Evolutionary conservation across 441 rosid genomes (phyloP).

Genomic region (Flueggea neowawraea): DNA sequence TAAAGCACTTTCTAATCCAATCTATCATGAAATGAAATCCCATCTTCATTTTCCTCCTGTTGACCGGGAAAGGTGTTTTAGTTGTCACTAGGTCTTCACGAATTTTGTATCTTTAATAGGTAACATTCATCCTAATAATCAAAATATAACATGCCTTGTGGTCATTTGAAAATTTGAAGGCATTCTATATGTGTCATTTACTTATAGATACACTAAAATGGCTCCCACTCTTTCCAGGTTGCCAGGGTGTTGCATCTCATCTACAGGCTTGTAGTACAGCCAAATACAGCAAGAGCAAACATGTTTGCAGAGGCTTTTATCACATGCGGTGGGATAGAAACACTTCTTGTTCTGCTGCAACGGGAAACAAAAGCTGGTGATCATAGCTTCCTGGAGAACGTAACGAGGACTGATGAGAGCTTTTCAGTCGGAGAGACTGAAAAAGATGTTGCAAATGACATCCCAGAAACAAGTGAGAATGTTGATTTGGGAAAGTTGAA

Average conservation of each 20-base stretch:
- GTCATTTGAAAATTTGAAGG: conserved; percentile 8
- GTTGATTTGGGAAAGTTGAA: conserved; percentile 33
- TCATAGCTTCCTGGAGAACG: conserved; percentile 34
- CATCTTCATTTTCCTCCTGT: no score
- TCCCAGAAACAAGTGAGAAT: conserved; percentile 35
- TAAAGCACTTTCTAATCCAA: no score
- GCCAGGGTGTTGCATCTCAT: conserved; percentile 91
- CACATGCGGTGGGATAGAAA: conserved; percentile 91
- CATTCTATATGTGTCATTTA: conserved; percentile 6
- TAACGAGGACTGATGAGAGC: conserved; percentile 29
- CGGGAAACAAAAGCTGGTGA: conserved; percentile 96
- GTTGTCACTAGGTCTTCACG: no score
- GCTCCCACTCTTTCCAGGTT: conserved; percentile 49
- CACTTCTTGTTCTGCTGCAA: conserved; percentile 95
- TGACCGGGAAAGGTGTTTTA: no score
- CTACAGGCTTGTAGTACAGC: conserved; percentile 91
- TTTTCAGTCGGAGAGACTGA: conserved; percentile 40
- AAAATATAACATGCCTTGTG: conserved; percentile 3
- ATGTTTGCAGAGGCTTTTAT: conserved; percentile 83
- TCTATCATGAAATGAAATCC: no score
- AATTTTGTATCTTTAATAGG: no score
- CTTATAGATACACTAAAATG: conserved; percentile 15
- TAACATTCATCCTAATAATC: no score
- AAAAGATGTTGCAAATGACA: conserved; percentile 26
- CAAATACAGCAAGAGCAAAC: conserved; percentile 83